Conservation (phyloP, 2,329 filamentous ascomycete genomes). For the Phaeophleospora eucalypticola region DNA sequence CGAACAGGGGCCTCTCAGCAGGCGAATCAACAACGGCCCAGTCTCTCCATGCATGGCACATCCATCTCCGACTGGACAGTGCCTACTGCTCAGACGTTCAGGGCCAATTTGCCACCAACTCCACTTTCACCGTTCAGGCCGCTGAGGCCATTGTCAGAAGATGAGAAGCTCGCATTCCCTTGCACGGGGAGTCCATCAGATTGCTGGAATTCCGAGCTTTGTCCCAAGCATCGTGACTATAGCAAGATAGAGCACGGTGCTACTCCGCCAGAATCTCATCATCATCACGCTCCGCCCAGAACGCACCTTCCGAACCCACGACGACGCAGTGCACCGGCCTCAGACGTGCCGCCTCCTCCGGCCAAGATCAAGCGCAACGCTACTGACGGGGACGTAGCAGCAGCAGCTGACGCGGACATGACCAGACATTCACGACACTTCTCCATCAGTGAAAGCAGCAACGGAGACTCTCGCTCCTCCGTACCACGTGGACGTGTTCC, state of each 20-base stretch:
- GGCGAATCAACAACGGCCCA: constrained; percentile 7
- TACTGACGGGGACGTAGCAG: constrained; percentile 11
- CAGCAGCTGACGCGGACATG: constrained; percentile 3
- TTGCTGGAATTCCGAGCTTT: constrained; percentile 19
- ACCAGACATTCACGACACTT: constrained; percentile 2
- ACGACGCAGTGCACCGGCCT: constrained; percentile 11
- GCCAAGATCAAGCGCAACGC: constrained; percentile 15
- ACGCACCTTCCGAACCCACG: constrained; percentile 8
- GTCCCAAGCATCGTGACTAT: constrained; percentile 17
- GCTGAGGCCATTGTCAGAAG: constrained; percentile 12
- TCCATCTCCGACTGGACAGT: constrained; percentile 8
- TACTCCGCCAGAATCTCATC: neutral
- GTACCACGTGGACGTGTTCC: constrained; percentile 18
- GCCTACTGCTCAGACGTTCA: constrained; percentile 10
- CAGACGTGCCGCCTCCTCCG: constrained; percentile 7
- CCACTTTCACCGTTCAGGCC: constrained; percentile 18
- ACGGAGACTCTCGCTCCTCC: constrained; percentile 4
- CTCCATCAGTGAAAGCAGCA: constrained; percentile 1
- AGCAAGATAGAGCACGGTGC: constrained; percentile 1
- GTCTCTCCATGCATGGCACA: constrained; percentile 8
- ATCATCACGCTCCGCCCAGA: neutral
- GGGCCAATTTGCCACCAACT: constrained; percentile 16
- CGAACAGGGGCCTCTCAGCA: constrained; percentile 6
- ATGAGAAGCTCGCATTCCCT: constrained; percentile 17
- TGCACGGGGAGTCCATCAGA: constrained; percentile 13